Conservation (phyloP, 2,329 filamentous ascomycete species). For the Diaporthe longicolla region DNA sequence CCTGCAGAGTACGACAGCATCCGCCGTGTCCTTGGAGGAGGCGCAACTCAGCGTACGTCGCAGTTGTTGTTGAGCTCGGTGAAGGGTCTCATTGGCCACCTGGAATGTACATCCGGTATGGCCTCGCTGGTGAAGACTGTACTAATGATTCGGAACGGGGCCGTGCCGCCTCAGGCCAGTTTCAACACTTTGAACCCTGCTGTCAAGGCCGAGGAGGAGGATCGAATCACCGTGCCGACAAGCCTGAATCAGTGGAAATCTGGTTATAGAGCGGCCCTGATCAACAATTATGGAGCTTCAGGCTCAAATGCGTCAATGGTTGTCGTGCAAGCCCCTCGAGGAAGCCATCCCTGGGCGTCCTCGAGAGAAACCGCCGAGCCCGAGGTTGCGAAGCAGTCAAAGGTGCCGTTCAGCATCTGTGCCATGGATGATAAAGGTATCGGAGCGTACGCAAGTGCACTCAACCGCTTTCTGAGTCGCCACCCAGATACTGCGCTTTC, state of each 20-base stretch:
- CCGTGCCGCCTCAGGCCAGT: slow-evolving; percentile 53
- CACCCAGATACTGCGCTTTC: background rate
- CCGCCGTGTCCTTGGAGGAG: slow-evolving; percentile 49
- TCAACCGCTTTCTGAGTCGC: background rate
- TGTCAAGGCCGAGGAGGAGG: slow-evolving; percentile 42
- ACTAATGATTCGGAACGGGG: slow-evolving; percentile 46
- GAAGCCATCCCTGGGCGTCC: too few species aligned
- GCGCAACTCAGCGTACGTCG: background rate
- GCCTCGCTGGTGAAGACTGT: slow-evolving; percentile 51
- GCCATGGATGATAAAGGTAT: too few species aligned
- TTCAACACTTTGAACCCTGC: slow-evolving; percentile 46
- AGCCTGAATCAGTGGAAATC: slow-evolving; percentile 44
- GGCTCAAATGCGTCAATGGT: slow-evolving; percentile 50
- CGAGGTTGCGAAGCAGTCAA: slow-evolving; percentile 38
- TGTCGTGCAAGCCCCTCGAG: slow-evolving; percentile 38
- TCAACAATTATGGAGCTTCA: slow-evolving; percentile 57
- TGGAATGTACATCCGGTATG: slow-evolving; percentile 30
- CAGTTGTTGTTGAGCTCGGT: slow-evolving; percentile 19
- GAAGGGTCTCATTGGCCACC: slow-evolving; percentile 35
- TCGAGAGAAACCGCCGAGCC: too few species aligned
- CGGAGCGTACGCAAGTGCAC: too few species aligned
- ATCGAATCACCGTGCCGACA: slow-evolving; percentile 46
- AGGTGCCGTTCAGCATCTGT: background rate
- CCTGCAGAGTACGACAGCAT: slow-evolving; percentile 52
- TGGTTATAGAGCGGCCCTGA: slow-evolving; percentile 40